These are phyloP conservation scores for Acer saccharum DNA, from an alignment of 345 rosid genomes.

Conservation along the genomic window DNA sequence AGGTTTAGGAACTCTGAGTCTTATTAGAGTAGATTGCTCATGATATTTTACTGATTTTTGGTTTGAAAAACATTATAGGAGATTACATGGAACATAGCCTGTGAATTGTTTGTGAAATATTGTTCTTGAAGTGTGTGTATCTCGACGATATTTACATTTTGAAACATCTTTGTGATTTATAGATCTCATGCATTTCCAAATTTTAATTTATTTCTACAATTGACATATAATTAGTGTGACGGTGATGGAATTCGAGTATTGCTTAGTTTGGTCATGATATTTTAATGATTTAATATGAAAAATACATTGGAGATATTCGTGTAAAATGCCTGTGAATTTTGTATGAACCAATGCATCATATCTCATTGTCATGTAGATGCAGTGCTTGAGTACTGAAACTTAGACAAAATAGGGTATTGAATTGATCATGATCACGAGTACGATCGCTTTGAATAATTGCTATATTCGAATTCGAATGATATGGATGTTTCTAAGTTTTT, in stretches of 20 bases:
- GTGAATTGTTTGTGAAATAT: background rate
- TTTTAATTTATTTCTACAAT: no score
- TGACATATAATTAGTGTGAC: background rate
- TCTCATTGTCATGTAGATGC: background rate
- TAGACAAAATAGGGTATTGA: background rate
- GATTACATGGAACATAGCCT: background rate
- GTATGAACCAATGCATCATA: background rate
- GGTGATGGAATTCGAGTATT: background rate
- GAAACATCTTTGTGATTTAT: background rate
- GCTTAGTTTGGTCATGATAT: background rate
- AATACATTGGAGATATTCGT: background rate
- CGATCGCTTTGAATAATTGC: background rate
- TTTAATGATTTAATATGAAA: background rate
- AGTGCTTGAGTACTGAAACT: background rate
- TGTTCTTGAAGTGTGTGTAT: background rate
- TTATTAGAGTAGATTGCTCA: background rate
- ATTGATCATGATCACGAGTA: background rate
- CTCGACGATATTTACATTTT: background rate
- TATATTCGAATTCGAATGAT: no score
- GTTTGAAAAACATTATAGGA: background rate
- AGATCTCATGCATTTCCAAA: no score
- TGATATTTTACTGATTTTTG: background rate
- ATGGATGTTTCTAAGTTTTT: no score
- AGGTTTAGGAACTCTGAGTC: slow-evolving; percentile 3
- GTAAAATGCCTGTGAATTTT: background rate